Evolutionary conservation across 2,329 filamentous ascomycete genomes (phyloP).

Genomic region (Diaporthe sp.): DNA sequence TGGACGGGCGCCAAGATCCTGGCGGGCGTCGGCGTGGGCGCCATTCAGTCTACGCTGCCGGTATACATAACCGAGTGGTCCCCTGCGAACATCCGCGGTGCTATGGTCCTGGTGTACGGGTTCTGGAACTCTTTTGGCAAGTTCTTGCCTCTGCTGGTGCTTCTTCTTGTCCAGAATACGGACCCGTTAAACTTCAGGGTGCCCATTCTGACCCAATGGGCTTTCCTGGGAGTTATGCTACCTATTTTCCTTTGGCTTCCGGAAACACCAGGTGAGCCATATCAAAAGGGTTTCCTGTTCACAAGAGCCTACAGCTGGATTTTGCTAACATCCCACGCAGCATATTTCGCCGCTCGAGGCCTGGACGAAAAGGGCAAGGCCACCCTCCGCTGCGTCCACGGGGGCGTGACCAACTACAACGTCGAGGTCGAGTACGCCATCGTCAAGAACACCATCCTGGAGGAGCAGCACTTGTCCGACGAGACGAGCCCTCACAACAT

Average conservation of each 20-base stretch:
- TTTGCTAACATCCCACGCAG: neutral
- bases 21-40: constrained; percentile 40
- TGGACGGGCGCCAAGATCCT: constrained; percentile 42
- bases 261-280: constrained; percentile 37
- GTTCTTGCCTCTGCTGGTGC: neutral
- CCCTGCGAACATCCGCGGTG: constrained; percentile 41
- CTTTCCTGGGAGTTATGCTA: constrained; percentile 43
- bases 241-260: constrained; percentile 44
- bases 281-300: neutral
- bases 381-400: constrained; percentile 42
- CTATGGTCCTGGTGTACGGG: constrained; percentile 40
- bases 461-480: constrained; percentile 36
- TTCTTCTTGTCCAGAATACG: constrained; percentile 27
- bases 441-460: constrained; percentile 44
- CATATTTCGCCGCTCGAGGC: constrained; percentile 42
- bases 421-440: constrained; percentile 44
- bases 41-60: constrained; percentile 42
- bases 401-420: constrained; percentile 41
- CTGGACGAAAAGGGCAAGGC: constrained; percentile 43
- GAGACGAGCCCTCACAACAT: constrained; percentile 30
- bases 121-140: constrained; percentile 39
- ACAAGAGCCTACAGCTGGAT: neutral
- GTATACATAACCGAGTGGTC: constrained; percentile 42
- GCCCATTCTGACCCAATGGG: constrained; percentile 43
- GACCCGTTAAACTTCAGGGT: constrained; percentile 38